Percentiles rank a stretch among this genome's conserved stretches.
These are phyloP conservation scores for Kingdonia uniflora DNA, from an alignment of 164 flowering plant genomes.

Conservation along the genomic window DNA sequence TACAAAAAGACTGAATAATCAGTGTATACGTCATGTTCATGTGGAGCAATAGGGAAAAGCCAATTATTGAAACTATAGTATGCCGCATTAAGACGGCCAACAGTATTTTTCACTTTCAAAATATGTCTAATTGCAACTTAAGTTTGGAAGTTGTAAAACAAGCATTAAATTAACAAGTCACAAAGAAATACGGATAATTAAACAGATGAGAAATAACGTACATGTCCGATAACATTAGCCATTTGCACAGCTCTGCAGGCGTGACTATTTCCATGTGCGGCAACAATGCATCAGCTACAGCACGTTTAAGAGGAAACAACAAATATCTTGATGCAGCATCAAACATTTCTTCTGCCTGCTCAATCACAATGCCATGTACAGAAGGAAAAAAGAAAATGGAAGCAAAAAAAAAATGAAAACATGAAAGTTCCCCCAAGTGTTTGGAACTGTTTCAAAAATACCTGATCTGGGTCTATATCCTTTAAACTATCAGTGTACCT, in stretches of 20 bases:
- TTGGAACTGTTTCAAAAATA: constrained; percentile 12
- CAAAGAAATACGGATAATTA: constrained; percentile 2
- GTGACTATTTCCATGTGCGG: constrained; percentile 71
- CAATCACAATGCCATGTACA: constrained; percentile 7
- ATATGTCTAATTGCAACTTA: no score
- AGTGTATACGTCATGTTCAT: no score
- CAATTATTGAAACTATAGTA: no score
- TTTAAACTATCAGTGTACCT: constrained; percentile 94
- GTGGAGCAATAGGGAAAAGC: no score
- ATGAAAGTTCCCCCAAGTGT: neutral
- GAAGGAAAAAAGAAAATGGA: neutral
- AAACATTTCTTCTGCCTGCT: constrained; percentile 90
- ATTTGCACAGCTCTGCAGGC: constrained; percentile 87
- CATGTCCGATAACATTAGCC: constrained; percentile 89
- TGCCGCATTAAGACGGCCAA: no score
- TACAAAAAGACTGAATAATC: no score
- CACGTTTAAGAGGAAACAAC: constrained; percentile 92
- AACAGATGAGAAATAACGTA: constrained; percentile 21
- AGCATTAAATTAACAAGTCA: no score
- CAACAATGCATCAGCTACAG: constrained; percentile 82
- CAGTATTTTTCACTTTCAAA: no score
- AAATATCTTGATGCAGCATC: constrained; percentile 98
- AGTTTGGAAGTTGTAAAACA: neutral
- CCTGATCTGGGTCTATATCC: constrained; percentile 89
- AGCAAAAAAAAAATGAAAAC: no score